Conservation (phyloP, 352 stramenopile species). For the Phytophthora boehmeriae region DNA sequence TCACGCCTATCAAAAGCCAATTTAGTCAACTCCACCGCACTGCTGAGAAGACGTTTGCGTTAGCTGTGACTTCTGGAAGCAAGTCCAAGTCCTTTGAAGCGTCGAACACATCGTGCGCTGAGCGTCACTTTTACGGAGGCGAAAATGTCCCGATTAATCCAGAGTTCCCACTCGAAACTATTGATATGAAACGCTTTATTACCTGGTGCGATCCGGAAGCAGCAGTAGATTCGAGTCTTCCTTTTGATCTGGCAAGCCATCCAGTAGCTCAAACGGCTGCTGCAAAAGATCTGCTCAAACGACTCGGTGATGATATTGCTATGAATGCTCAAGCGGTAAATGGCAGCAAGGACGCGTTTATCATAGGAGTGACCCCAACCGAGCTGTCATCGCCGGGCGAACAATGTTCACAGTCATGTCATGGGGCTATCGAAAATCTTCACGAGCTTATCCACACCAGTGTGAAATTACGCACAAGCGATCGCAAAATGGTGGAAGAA, state of each 20-base stretch:
- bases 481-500: constrained; percentile 58
- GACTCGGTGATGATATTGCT: constrained; percentile 93
- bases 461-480: constrained; percentile 50
- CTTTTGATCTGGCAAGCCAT: constrained; percentile 93
- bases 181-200: constrained; percentile 74
- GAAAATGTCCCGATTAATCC: constrained; percentile 55
- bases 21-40: constrained; percentile 64
- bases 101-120: constrained; percentile 85
- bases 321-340: constrained; percentile 80
- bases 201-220: constrained; percentile 75
- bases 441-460: constrained; percentile 57
- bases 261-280: constrained; percentile 92
- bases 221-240: constrained; percentile 59
- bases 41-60: constrained; percentile 36
- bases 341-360: constrained; percentile 75
- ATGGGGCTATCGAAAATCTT: constrained; percentile 39
- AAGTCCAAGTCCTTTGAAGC: constrained; percentile 49
- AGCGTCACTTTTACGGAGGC: constrained; percentile 40
- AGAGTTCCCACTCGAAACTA: constrained; percentile 71
- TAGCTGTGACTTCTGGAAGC: constrained; percentile 20
- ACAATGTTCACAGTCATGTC: not conserved
- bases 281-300: constrained; percentile 93
- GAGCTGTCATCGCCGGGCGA: constrained; percentile 36
- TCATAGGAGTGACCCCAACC: constrained; percentile 62
- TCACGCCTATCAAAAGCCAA: constrained; percentile 66